A percentile compares a stretch with the other conserved stretches of the same genome.
Evolutionary conservation across 495 filamentous ascomycete species (phyloP).

Genomic region (Annulohypoxylon stygium): DNA sequence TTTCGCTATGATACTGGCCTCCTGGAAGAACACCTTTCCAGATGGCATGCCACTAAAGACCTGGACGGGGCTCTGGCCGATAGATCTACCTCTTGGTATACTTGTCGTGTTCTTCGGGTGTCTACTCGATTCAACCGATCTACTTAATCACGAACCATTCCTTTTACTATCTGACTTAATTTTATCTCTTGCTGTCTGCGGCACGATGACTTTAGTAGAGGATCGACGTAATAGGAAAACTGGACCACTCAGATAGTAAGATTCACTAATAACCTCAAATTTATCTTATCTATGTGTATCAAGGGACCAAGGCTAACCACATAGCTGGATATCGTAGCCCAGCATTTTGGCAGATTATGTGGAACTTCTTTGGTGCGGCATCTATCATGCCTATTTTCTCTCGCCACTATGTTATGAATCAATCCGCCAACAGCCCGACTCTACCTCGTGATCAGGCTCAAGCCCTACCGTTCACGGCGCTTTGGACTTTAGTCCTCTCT

Average conservation of each 20-base stretch:
- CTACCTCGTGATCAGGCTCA: slow-evolving; percentile 29
- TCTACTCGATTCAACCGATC: slow-evolving; percentile 15
- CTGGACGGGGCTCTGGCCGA: slow-evolving; percentile 29
- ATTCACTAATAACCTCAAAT: neutral
- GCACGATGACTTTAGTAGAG: slow-evolving; percentile 22
- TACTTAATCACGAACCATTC: slow-evolving; percentile 18
- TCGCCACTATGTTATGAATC: slow-evolving; percentile 25
- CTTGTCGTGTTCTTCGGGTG: slow-evolving; percentile 24
- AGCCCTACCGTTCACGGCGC: slow-evolving; percentile 30
- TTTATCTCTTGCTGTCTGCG: slow-evolving; percentile 27
- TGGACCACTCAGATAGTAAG: slow-evolving; percentile 34
- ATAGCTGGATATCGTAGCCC: neutral
- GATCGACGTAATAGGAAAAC: slow-evolving; percentile 23
- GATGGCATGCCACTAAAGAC: slow-evolving; percentile 25
- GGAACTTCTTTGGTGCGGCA: slow-evolving; percentile 33
- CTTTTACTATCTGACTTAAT: slow-evolving; percentile 32
- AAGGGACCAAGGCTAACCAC: neutral
- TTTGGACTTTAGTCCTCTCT: slow-evolving; percentile 8
- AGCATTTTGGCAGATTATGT: slow-evolving; percentile 34
- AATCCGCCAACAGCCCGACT: slow-evolving; percentile 8
- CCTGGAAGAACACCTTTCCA: slow-evolving; percentile 20
- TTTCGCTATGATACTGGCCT: slow-evolving; percentile 13
- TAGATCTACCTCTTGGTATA: slow-evolving; percentile 24
- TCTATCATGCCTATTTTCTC: slow-evolving; percentile 22
- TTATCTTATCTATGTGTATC: neutral